Base-by-base conservation (phyloP, 495 filamentous ascomycete species). In the Daldinia grandis region DNA sequence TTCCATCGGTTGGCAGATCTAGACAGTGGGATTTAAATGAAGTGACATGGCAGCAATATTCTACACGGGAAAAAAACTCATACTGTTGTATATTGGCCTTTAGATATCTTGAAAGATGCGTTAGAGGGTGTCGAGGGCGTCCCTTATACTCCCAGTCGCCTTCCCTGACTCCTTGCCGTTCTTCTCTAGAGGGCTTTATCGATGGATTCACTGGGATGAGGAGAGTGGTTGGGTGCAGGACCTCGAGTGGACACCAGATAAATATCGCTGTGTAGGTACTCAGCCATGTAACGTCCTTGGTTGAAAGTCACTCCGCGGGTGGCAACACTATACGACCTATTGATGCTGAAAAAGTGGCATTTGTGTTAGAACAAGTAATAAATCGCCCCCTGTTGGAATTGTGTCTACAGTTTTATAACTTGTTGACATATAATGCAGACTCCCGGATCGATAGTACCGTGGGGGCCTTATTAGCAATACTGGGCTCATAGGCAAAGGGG, bases 311-410 rank as follows among this genome's bases (percentile, higher is more conserved):
- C 35, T 38, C 35, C 12, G 10, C 3, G 10, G 12, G 12, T 12
- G 5, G 10, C 35, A 14, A 38, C 12, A 3, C 4, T 14, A 38
- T 38, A 38, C 35, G 15, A 38, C 10, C 35, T 38, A 14, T 58
- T 25, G 55, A 58, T 58, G 35, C 40, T 3, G 55, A 58, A n/a
- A 58, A 58, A 12, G 55, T 58, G 12, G 55, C 31, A 19, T 58
- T 58, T 25, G 55, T 58, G 17, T 17, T 58, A 24, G 17, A 58
- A 9, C 24, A 27, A 58, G 31, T 40, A 58, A 38, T 38, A 3
- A 38, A 38, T 3, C 12, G 5, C 24, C 1, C 19, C 21, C 35
- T 38, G 9, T 38, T 38, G 4, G 8, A 14, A 38, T 1, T 3
- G 15, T 3, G 1, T 38, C 12, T 12, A 38, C 35, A 14, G 5